These are phyloP conservation scores for Blastobotrys peoriensis DNA, from an alignment of 805 yeast species.

Conservation along the genomic window DNA sequence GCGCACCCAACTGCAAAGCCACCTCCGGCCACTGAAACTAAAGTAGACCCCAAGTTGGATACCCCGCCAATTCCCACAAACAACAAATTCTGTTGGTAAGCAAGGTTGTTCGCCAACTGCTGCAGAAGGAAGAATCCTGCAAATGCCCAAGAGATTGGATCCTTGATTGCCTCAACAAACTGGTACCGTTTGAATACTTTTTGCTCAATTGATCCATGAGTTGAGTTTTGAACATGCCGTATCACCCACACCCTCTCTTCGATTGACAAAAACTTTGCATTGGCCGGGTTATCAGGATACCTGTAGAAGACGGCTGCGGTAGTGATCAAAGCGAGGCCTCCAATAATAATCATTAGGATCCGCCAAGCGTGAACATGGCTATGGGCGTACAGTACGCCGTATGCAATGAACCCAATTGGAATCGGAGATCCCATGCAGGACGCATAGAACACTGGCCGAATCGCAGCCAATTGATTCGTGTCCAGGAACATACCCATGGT, in stretches of 20 bases:
- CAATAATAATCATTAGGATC: slow-evolving; percentile 44
- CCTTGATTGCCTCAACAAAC: slow-evolving; percentile 44
- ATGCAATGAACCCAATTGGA: slow-evolving; percentile 39
- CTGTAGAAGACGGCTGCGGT: slow-evolving; percentile 36
- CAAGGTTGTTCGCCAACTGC: slow-evolving; percentile 42
- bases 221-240: slow-evolving; percentile 36
- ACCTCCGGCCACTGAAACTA: slow-evolving; percentile 45
- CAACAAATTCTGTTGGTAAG: slow-evolving; percentile 41
- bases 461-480: slow-evolving; percentile 34
- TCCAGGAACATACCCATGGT: slow-evolving; percentile 58
- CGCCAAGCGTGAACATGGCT: slow-evolving; percentile 38
- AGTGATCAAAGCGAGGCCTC: neutral
- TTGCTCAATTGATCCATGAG: slow-evolving; percentile 39
- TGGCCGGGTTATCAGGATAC: slow-evolving; percentile 55
- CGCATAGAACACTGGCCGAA: slow-evolving; percentile 34
- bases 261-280: slow-evolving; percentile 40
- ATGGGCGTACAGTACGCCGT: slow-evolving; percentile 28
- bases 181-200: slow-evolving; percentile 43
- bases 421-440: neutral
- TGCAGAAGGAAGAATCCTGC: slow-evolving; percentile 34
- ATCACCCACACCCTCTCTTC: slow-evolving; percentile 50
- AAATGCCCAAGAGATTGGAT: slow-evolving; percentile 40
- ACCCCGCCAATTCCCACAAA: slow-evolving; percentile 36
- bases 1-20: slow-evolving; percentile 34
- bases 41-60: slow-evolving; percentile 37